These are phyloP conservation scores for Myxozyma melibiosi DNA, from an alignment of 805 yeast genomes.

Conservation along the genomic window DNA sequence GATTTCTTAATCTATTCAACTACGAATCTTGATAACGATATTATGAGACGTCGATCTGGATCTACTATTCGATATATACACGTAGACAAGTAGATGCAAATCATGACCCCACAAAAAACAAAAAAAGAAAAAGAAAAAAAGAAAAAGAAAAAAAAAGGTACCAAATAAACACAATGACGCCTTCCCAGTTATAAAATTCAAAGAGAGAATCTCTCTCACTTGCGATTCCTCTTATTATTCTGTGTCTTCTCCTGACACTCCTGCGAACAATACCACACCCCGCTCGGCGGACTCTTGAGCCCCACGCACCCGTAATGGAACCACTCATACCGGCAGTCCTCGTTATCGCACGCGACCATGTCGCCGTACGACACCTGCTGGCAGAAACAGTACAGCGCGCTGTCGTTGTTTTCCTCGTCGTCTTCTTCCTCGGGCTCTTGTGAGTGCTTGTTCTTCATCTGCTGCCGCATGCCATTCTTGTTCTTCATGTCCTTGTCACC, in stretches of 20 bases:
- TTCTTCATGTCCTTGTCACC: slow-evolving; percentile 8
- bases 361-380: slow-evolving; percentile 92
- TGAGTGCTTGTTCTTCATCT: background rate
- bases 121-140: background rate
- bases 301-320: slow-evolving; percentile 97
- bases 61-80: too few species aligned
- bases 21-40: too few species aligned
- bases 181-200: background rate
- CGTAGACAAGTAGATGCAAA: too few species aligned
- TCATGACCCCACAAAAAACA: background rate
- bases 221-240: slow-evolving; percentile 21
- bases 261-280: slow-evolving; percentile 90
- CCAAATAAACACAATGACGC: background rate
- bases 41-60: too few species aligned
- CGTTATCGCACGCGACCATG: slow-evolving; percentile 96
- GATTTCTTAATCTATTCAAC: too few species aligned
- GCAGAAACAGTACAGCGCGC: slow-evolving; percentile 86
- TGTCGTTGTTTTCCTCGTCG: slow-evolving; percentile 48
- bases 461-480: slow-evolving; percentile 8
- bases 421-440: slow-evolving; percentile 26
- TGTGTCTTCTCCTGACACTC: slow-evolving; percentile 24
- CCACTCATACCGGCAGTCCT: slow-evolving; percentile 88
- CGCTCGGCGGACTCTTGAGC: slow-evolving; percentile 81
- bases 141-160: background rate
- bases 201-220: slow-evolving; percentile 2